Evolutionary conservation across 306 rosid genomes (phyloP).

Genomic region (Lathyrus tuberosus): DNA sequence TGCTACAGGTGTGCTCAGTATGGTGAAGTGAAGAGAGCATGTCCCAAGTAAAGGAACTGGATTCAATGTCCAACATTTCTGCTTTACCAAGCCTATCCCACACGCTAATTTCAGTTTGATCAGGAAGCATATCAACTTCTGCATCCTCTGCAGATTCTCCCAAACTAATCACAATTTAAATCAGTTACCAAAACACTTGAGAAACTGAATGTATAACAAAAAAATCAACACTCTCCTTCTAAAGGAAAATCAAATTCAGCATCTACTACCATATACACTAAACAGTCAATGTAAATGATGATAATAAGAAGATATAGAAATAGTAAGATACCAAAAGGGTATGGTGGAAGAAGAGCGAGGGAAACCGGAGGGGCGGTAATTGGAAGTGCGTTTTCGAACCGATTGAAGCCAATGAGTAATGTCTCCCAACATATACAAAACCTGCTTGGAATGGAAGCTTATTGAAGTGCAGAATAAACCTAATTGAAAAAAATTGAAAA

Average conservation of each 20-base stretch:
- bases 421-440: conserved; percentile 89
- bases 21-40: conserved; percentile 84
- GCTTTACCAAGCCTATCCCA: conserved; percentile 97
- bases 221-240: not conserved
- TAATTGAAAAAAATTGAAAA: not conserved
- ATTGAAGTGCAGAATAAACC: not conserved
- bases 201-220: not conserved
- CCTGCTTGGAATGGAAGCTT: conserved; percentile 44
- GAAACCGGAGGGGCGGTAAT: conserved; percentile 68
- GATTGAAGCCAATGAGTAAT: conserved; percentile 87
- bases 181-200: conserved; percentile 26
- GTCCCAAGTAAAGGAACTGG: conserved; percentile 76
- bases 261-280: not conserved
- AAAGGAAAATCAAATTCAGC: not conserved
- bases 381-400: conserved; percentile 82
- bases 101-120: conserved; percentile 67
- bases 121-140: conserved; percentile 38
- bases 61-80: conserved; percentile 75
- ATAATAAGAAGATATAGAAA: not conserved
- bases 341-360: conserved; percentile 55
- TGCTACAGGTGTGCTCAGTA: conserved; percentile 69
- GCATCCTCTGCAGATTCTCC: conserved; percentile 51
- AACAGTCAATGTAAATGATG: not conserved
- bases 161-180: conserved; percentile 50
- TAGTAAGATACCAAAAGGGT: conserved; percentile 56